These are phyloP conservation scores for Tetrahymena thermophila DNA, from an alignment of 73 alveolate genomes.

Conservation along the genomic window DNA sequence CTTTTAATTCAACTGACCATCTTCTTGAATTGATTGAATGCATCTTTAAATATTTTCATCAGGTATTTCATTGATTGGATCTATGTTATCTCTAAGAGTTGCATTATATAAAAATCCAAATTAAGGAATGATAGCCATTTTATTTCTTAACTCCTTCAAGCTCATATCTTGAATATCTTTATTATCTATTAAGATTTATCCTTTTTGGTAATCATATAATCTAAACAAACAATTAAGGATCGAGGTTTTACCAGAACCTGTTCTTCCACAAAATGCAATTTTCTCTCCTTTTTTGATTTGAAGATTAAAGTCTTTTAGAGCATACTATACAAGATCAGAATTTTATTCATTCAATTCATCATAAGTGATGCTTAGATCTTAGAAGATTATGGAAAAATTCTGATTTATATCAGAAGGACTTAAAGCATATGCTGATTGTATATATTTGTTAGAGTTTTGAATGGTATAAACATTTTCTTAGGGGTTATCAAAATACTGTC, in stretches of 20 bases:
- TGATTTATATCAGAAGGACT: background rate
- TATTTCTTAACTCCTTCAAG: constrained; percentile 52
- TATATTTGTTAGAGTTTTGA: background rate
- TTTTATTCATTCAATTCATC: background rate
- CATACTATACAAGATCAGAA: background rate
- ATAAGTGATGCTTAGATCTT: constrained; percentile 2
- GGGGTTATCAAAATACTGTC: constrained; percentile 10
- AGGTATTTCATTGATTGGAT: constrained; percentile 57
- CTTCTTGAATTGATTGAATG: constrained; percentile 2
- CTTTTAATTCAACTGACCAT: background rate
- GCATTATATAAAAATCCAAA: constrained; percentile 60
- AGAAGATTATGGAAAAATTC: constrained; percentile 4
- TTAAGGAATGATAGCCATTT: constrained; percentile 67
- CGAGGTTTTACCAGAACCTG: constrained; percentile 86
- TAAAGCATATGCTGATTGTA: background rate
- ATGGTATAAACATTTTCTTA: background rate
- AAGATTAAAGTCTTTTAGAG: constrained; percentile 12
- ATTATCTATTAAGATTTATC: constrained; percentile 51
- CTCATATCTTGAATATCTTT: constrained; percentile 29
- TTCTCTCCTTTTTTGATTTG: constrained; percentile 33
- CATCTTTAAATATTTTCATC: constrained; percentile 44
- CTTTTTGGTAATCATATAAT: constrained; percentile 46
- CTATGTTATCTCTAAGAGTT: constrained; percentile 69
- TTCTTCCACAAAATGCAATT: constrained; percentile 80
- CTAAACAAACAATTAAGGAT: constrained; percentile 63